Base-by-base conservation (phyloP, 2,329 filamentous ascomycete genomes). In the Phyllosticta capitalensis region DNA sequence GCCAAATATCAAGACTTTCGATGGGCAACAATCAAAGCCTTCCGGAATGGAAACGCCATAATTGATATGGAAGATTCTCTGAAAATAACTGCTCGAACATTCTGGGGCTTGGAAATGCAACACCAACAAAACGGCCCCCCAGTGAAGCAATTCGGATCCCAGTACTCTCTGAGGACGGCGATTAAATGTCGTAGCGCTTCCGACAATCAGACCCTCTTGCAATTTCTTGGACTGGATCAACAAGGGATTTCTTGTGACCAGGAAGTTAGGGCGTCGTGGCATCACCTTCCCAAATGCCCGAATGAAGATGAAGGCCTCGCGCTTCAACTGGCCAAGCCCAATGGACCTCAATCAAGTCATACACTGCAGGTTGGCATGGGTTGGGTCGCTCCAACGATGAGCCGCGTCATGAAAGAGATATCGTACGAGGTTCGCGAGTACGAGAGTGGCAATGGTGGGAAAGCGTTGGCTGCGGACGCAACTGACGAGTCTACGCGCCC, bases 1-100 rank as follows among this genome's bases (percentile, higher is more conserved):
- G 4, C 24, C 74, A 2, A 63, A 72, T 22, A 63, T 59, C 10
- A 61, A 65, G 53, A 57, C 74, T 17, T 60, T 64, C 49, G 61
- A 60, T 5, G 49, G 52, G 28, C 58, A 48, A 19, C 22, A 48
- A 17, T 60, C 55, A 26, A n/a, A 45, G 30, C 45, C 52, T 24
- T 52, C 21, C 53, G 49, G 1, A 50, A 52, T 38, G 21, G 58
- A 12, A 17, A n/a, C 33, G 26, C 60, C 24, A 45, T 26, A 17
- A 20, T 60, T n/a, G 10, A 17, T 2, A 48, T 56, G 33, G 20
- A 49, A 9, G n/a, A 53, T 10, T 30, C 58, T 12, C n/a, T 73
- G 6, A 19, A 17, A 45, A n/a, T 45, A 7, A 2, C 14, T 45
- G 14, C 38, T 45, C 38, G n/a, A n/a, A n/a, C n/a, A n/a, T 45